Percentiles rank a stretch among this genome's conserved stretches.
These are phyloP conservation scores for Turritis glabra DNA, from an alignment of 345 rosid genomes.

Conservation along the genomic window DNA sequence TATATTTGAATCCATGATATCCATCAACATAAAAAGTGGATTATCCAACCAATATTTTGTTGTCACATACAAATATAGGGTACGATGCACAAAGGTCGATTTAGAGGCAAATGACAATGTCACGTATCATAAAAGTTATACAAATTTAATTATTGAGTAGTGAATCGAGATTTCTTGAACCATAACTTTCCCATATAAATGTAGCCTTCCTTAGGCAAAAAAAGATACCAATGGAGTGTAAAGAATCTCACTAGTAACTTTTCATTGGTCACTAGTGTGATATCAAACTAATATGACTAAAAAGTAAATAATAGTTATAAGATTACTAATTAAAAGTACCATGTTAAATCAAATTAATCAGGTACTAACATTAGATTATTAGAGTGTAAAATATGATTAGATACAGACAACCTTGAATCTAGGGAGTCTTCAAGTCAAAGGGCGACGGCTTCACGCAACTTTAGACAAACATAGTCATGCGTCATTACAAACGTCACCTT, in stretches of 20 bases:
- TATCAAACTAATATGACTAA: not conserved
- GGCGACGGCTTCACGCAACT: constrained; percentile 29
- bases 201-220: no score
- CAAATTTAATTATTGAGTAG: no score
- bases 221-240: no score
- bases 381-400: not conserved
- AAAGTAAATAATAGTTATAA: not conserved
- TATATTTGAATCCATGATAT: not conserved
- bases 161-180: no score
- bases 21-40: not conserved
- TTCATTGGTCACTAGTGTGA: not conserved
- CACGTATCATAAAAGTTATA: no score
- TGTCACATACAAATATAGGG: no score
- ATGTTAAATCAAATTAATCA: not conserved
- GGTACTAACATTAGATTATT: not conserved
- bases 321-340: not conserved
- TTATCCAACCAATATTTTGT: no score
- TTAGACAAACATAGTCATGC: not conserved
- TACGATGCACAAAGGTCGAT: no score
- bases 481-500: constrained; percentile 39
- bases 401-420: constrained; percentile 6
- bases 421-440: constrained; percentile 14
- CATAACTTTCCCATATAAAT: no score
- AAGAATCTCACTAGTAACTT: no score
- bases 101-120: no score